Conservation (phyloP, 352 stramenopile genomes). For the Globisporangium perplexum region DNA sequence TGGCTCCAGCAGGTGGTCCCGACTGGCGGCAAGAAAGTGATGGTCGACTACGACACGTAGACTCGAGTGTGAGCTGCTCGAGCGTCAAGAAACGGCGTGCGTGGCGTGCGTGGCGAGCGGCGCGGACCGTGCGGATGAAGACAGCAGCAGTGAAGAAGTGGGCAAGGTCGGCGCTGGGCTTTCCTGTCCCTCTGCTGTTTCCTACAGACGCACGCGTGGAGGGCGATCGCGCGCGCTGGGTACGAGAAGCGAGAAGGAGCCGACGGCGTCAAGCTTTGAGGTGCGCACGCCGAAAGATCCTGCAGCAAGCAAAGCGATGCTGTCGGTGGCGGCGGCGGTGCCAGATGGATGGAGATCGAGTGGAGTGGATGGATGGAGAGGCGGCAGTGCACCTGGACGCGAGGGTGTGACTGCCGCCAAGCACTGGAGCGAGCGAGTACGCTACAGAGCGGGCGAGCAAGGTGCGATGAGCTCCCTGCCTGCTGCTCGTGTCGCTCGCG, state of each 20-base stretch:
- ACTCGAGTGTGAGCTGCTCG: no score
- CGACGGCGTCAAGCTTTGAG: background rate
- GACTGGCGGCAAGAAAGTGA: slow-evolving; percentile 59
- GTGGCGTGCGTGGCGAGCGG: no score
- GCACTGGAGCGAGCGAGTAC: background rate
- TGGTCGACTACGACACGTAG: slow-evolving; percentile 38
- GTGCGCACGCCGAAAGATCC: background rate
- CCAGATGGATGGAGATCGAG: background rate
- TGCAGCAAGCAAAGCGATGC: background rate
- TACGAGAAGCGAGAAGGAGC: background rate
- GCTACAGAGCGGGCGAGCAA: background rate
- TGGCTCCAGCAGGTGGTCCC: slow-evolving; percentile 96
- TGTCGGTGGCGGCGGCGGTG: background rate
- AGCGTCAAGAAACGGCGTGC: no score
- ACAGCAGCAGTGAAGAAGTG: background rate
- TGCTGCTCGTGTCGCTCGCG: background rate
- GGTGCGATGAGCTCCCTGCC: background rate
- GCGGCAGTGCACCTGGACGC: background rate
- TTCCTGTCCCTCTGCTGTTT: background rate
- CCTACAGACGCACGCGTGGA: no score
- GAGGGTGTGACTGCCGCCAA: background rate
- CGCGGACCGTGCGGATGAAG: no score
- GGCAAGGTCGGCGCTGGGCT: background rate
- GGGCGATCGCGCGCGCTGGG: background rate
- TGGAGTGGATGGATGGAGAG: background rate